Base-by-base conservation (phyloP, 331 rosid species). In the Quercus tomentella region DNA sequence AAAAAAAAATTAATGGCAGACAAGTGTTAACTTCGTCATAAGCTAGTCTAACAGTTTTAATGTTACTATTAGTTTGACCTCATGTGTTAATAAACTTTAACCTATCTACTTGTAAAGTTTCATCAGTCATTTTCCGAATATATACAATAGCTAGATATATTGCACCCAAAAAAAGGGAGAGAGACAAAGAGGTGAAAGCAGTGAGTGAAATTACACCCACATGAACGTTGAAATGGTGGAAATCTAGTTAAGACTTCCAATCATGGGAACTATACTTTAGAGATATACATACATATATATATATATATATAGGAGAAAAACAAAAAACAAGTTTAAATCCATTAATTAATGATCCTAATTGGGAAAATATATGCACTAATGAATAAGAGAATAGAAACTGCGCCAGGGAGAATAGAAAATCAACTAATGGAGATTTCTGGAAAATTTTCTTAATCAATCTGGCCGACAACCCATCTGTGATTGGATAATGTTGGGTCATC, bases 1-100 rank as follows among this genome's bases (percentile, higher is more conserved):
- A 56, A 54, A 49, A 68, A 68, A 86, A 49, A 68, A 86, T 35
- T 80, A 78, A 79, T 88, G 89, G 88, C 85, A 81, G 84, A 79
- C 85, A 88, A 76, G 49, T 79, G 83, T 79, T 79, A 81, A 74
- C 84, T 86, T 81, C 76, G 77, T 81, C 26, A 5, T 41, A 43
- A 52, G 70, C 79, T 41, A 52, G 74, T 79, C 77, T 77, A 80
- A 41, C 31, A 54, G 75, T 58, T 80, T 55, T 73, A 68, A 55
- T 41, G 17, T 17, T 55, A 28, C 6, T 17, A 28, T 55, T 70
- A 25, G 77, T 63, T 55, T 69, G 16, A 56, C 80, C 61, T 66
- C 83, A 51, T 61, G 11, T 70, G 14, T 61, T 26, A n/a, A 35
- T 75, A 22, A 82, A 66, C 70, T 65, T 65, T 65, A 65, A 65